Evolutionary conservation across 2,329 filamentous ascomycete species (phyloP).

Genomic region (Diaporthe destruens): DNA sequence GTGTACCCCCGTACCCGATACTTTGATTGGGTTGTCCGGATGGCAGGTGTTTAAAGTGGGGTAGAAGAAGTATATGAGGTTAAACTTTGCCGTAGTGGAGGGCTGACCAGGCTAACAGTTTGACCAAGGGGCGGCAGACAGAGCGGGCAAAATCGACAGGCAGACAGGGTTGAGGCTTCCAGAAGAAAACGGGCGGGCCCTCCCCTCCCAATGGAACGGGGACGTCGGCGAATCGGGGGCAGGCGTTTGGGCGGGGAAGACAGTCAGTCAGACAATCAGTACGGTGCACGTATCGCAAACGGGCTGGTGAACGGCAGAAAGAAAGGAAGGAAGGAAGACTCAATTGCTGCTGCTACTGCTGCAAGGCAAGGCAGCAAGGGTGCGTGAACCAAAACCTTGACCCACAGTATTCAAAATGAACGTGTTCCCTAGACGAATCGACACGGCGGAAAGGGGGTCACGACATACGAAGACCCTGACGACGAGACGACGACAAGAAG

Average conservation of each 20-base stretch:
- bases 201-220: conserved; percentile 27
- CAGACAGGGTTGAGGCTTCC: conserved; percentile 36
- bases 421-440: conserved; percentile 12
- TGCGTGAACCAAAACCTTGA: conserved; percentile 23
- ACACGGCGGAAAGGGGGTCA: conserved; percentile 21
- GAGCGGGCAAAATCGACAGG: conserved; percentile 10
- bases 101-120: not conserved
- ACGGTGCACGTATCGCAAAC: not conserved
- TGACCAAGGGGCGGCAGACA: not conserved
- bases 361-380: no score
- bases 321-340: no score
- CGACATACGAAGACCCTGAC: conserved; percentile 1
- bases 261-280: not conserved
- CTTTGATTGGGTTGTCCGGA: conserved; percentile 7
- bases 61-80: not conserved
- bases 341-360: no score
- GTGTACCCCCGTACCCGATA: not conserved
- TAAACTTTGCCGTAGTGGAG: not conserved
- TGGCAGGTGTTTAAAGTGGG: conserved; percentile 29
- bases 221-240: conserved; percentile 8
- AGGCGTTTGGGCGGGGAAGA: not conserved
- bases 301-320: not conserved
- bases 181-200: conserved; percentile 36
- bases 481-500: no score
- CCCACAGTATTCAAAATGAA: conserved; percentile 27